Conservation (phyloP, 805 yeast genomes). For the Lipomyces kockii region DNA sequence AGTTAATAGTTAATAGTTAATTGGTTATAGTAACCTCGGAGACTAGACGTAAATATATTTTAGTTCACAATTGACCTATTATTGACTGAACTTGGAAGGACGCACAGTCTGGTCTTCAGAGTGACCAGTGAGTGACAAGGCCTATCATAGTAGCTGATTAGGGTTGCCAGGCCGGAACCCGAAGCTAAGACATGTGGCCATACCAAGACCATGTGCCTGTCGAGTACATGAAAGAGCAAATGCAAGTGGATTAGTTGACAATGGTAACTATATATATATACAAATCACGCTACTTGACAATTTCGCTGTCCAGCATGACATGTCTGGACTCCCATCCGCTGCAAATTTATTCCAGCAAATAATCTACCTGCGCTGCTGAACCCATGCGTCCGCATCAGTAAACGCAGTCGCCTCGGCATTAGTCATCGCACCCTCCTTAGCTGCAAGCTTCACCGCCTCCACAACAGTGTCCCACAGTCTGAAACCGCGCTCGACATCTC, state of each 20-base stretch:
- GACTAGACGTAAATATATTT: too few relatives aligned
- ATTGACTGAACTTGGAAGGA: too few relatives aligned
- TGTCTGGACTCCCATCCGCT: neutral
- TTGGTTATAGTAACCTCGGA: too few relatives aligned
- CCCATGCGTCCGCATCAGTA: constrained; percentile 33
- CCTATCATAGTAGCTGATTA: too few relatives aligned
- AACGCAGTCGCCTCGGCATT: constrained; percentile 21
- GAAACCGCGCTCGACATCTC: constrained; percentile 40
- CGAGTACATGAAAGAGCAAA: neutral
- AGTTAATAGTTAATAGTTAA: too few relatives aligned
- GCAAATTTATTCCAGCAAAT: neutral
- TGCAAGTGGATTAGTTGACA: neutral
- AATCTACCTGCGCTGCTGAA: constrained; percentile 64
- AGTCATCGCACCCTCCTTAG: constrained; percentile 25
- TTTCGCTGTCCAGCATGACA: neutral
- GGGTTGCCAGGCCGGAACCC: too few relatives aligned
- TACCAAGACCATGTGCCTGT: neutral
- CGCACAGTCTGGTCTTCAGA: too few relatives aligned
- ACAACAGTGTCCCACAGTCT: constrained; percentile 43
- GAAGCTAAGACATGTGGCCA: too few relatives aligned
- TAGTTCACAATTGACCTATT: too few relatives aligned
- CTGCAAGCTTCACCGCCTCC: constrained; percentile 35
- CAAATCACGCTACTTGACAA: neutral
- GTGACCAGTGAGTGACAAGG: too few relatives aligned
- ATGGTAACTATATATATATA: neutral